A percentile compares a stretch with the other conserved stretches of the same genome.
These are phyloP conservation scores for Sideroxylon spinosum DNA, from an alignment of 179 eudicot genomes.

Conservation along the genomic window DNA sequence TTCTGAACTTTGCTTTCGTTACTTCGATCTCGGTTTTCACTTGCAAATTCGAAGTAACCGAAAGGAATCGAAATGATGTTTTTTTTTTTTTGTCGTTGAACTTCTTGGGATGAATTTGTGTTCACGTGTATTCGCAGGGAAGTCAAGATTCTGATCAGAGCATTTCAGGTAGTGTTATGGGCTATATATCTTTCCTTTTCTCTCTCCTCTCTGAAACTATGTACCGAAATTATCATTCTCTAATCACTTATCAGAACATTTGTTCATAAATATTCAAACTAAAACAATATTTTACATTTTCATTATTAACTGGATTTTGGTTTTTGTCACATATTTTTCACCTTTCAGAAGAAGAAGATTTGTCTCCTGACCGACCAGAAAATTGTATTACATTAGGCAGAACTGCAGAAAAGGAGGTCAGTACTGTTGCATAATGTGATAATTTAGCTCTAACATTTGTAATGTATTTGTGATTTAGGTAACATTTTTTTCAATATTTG, in stretches of 20 bases:
- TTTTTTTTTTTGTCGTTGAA: not conserved
- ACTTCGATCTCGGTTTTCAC: not conserved
- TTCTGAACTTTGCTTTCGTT: not conserved
- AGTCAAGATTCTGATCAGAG: conserved; percentile 49
- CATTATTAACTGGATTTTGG: not conserved
- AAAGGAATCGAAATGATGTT: not conserved
- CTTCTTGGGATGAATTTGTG: not conserved
- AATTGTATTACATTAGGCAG: conserved; percentile 25
- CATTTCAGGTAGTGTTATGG: conserved; percentile 35
- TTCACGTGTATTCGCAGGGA: conserved; percentile 18
- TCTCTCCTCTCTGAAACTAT: not conserved
- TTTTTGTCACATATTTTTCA: not conserved
- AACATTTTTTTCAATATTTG: not conserved
- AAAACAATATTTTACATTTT: too few relatives aligned
- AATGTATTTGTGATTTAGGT: not conserved
- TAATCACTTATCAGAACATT: not conserved
- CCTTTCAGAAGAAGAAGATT: conserved; percentile 37
- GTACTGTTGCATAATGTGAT: not conserved
- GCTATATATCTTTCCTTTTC: not conserved
- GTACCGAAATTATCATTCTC: not conserved
- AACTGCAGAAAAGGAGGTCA: conserved; percentile 28
- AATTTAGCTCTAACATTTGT: not conserved
- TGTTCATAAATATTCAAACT: not conserved
- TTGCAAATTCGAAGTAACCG: not conserved
- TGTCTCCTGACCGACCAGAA: conserved; percentile 23